Evolutionary conservation across 805 yeast species (phyloP), one percentile per base, ranked within the genome.

Genomic region (Pichia rugopelliculosa): DNA sequence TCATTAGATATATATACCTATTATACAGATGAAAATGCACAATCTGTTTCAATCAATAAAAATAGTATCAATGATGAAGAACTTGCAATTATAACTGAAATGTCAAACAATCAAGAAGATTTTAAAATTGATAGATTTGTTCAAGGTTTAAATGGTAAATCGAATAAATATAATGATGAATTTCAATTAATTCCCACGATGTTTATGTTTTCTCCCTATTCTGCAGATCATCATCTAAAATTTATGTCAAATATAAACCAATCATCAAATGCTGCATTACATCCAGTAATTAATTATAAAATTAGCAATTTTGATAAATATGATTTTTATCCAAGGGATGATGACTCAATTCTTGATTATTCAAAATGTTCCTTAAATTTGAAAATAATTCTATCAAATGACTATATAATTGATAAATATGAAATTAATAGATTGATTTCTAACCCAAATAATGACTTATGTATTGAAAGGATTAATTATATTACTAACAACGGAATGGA

Each of bases 321-420:
- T 9, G 45, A 40, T 27, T 6, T 20, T 15, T 25, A 39, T 24
- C 41, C 51, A 18, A 27, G 30, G 4, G 44, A 46, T 38, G 39
- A 44, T 22, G 24, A 30, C 7, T 30, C 47, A 21, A 36, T 55
- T 48, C 15, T 39, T 20, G 42, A 41, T 21, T 11, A 21, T 7
- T 45, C 48, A 12, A 18, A 38, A 15, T 64, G 68, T 46, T 24
- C 50, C 15, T 47, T 64, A 33, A 51, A 49, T 42, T 57, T 58
- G 42, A 51, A 57, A 12, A 22, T 59, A 15, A 59, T 54, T 25
- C 38, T 64, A 13, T 63, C 68, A 17, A 53, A 57, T 9, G 44
- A 52, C 27, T 40, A 61, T 10, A 59, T 65, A 11, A 33, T 62
- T 11, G 68, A 65, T 50, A 51, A 52, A 38, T 60, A 60, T 50